phyloP scores from a whole-genome alignment of 768 basidiomycete genomes.

The Lepiota venenata region DNA sequence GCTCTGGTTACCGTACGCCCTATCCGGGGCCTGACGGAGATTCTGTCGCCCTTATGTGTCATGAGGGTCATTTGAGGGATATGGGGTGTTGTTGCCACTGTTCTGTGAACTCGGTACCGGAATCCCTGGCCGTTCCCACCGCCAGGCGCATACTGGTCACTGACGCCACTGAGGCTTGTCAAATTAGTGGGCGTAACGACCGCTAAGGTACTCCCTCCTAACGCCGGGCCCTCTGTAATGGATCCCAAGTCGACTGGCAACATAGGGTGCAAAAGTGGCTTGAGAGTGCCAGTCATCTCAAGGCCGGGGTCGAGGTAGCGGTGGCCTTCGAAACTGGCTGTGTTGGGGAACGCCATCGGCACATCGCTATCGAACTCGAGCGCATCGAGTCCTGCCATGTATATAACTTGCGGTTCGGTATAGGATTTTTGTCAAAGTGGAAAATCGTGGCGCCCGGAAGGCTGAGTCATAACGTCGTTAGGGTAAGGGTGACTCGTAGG shows the following conservation, averaged over 20 bases:
- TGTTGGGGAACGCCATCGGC: not conserved
- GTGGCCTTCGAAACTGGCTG: not conserved
- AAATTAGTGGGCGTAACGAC: not conserved
- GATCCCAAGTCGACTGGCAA: not conserved
- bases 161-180: not conserved
- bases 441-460: no score
- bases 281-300: not conserved
- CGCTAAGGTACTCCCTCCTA: not conserved
- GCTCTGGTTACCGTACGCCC: not conserved
- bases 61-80: not conserved
- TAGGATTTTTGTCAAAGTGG: no score
- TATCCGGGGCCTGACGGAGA: not conserved
- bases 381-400: no score
- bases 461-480: no score
- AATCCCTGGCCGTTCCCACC: not conserved
- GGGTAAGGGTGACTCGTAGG: no score
- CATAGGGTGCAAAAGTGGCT: not conserved
- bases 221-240: not conserved
- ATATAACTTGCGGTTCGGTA: no score
- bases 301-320: not conserved
- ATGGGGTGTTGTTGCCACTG: not conserved
- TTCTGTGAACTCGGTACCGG: not conserved
- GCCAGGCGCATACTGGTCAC: not conserved
- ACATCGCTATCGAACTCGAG: not conserved
- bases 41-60: not conserved